A percentile compares a stretch with the other conserved stretches of the same genome.
Conservation (phyloP, 306 rosid genomes). For the Vigna nakashimae region DNA sequence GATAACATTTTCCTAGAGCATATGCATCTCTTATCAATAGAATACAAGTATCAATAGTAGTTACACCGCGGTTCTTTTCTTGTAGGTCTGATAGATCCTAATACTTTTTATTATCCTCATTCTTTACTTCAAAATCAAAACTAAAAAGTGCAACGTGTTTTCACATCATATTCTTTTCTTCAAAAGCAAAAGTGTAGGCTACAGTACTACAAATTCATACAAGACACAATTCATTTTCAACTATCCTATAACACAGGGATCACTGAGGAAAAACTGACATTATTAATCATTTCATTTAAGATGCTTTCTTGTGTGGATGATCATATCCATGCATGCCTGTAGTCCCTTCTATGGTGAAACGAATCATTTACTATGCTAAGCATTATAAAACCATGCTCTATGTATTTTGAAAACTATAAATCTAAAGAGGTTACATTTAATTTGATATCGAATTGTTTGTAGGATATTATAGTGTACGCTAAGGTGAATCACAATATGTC, state of each 20-base stretch:
- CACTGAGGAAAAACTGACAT: not conserved
- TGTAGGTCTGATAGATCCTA: not conserved
- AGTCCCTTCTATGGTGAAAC: not conserved
- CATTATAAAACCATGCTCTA: not conserved
- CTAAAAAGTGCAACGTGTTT: not conserved
- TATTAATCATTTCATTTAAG: not conserved
- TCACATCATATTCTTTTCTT: not conserved
- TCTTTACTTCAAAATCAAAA: not conserved
- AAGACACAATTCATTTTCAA: not conserved
- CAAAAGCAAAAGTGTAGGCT: not conserved
- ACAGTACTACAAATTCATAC: not conserved
- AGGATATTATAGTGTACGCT: not conserved
- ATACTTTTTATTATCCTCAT: not conserved
- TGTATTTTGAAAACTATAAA: conserved; percentile 7
- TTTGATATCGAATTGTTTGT: not conserved
- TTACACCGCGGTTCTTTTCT: not conserved
- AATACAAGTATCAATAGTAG: not conserved
- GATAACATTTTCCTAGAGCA: no score
- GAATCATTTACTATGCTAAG: not conserved
- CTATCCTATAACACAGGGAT: not conserved
- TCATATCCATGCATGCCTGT: not conserved
- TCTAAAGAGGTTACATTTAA: not conserved
- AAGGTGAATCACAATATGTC: not conserved
- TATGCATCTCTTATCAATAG: no score
- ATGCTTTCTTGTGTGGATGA: conserved; percentile 17